Conservation (phyloP, 345 rosid genomes). For the Linum tenue region DNA sequence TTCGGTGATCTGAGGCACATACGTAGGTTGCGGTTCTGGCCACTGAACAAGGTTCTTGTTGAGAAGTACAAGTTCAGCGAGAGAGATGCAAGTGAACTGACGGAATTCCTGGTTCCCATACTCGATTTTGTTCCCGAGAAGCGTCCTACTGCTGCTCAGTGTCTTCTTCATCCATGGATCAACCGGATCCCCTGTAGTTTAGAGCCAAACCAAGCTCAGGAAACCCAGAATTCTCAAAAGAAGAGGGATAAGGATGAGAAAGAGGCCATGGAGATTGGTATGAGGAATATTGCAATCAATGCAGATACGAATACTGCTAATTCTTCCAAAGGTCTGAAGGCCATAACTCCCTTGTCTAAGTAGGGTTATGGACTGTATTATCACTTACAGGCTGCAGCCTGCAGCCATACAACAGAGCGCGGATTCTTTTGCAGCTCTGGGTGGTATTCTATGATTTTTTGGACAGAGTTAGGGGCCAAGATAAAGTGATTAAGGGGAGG, state of each 20-base stretch:
- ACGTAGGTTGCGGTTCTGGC: conserved; percentile 61
- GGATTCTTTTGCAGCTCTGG: no score
- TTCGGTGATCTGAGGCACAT: conserved; percentile 67
- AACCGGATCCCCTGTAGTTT: conserved; percentile 34
- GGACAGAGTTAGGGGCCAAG: no score
- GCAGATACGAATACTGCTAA: conserved; percentile 29
- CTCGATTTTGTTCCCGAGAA: conserved; percentile 69
- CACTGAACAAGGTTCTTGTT: conserved; percentile 49
- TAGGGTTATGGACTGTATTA: conserved; percentile 5
- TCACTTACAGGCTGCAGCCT: no score
- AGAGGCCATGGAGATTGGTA: conserved; percentile 50
- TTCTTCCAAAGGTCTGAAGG: conserved; percentile 14
- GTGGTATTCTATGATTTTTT: no score
- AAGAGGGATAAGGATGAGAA: conserved; percentile 40
- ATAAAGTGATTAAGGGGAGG: no score
- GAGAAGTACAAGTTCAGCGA: conserved; percentile 60
- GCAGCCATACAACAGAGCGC: no score
- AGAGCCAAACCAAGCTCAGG: conserved; percentile 33
- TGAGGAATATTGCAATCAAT: conserved; percentile 49
- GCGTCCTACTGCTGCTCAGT: conserved; percentile 59
- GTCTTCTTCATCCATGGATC: conserved; percentile 62
- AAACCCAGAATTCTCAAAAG: conserved; percentile 18
- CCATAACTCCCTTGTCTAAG: conserved; percentile 20
- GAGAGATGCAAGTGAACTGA: conserved; percentile 48
- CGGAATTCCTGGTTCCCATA: conserved; percentile 49